These are phyloP conservation scores for Viscum album DNA, from an alignment of 177 flowering plant genomes.

Conservation along the genomic window DNA sequence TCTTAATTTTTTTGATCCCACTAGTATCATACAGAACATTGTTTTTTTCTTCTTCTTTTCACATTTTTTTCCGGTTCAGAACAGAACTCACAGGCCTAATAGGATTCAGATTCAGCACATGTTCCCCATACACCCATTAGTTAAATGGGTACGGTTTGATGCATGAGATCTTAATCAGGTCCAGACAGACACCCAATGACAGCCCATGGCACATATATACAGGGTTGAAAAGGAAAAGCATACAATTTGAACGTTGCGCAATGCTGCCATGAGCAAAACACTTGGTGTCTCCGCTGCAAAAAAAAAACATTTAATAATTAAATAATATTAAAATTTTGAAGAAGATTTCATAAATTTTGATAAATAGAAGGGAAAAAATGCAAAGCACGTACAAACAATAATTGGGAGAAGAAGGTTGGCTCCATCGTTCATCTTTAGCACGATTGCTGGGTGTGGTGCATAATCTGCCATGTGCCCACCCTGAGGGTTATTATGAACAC, in stretches of 20 bases:
- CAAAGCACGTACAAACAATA: constrained; percentile 72
- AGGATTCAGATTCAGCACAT: too few species aligned
- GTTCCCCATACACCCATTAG: too few species aligned
- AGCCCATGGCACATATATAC: background rate
- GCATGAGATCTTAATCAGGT: too few species aligned
- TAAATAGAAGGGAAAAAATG: background rate
- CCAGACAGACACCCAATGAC: too few species aligned
- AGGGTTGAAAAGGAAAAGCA: constrained; percentile 17
- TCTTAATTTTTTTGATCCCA: too few species aligned
- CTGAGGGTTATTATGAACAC: constrained; percentile 89
- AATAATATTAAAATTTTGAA: background rate
- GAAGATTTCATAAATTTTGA: background rate
- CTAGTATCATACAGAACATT: too few species aligned
- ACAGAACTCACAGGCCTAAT: too few species aligned
- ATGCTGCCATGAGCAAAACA: constrained; percentile 90
- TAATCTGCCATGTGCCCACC: constrained; percentile 80
- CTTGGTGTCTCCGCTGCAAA: constrained; percentile 96
- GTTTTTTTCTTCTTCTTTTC: too few species aligned
- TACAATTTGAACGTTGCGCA: constrained; percentile 91
- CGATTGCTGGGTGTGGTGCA: constrained; percentile 96
- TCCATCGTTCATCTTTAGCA: constrained; percentile 98
- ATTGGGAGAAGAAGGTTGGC: constrained; percentile 92
- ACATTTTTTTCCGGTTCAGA: too few species aligned
- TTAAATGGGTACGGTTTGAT: too few species aligned
- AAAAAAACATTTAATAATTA: constrained; percentile 12